Percentiles rank a stretch among this genome's conserved stretches.
Evolutionary conservation across 352 stramenopile genomes (phyloP).

Genomic region (Pythium vanterpoolii): DNA sequence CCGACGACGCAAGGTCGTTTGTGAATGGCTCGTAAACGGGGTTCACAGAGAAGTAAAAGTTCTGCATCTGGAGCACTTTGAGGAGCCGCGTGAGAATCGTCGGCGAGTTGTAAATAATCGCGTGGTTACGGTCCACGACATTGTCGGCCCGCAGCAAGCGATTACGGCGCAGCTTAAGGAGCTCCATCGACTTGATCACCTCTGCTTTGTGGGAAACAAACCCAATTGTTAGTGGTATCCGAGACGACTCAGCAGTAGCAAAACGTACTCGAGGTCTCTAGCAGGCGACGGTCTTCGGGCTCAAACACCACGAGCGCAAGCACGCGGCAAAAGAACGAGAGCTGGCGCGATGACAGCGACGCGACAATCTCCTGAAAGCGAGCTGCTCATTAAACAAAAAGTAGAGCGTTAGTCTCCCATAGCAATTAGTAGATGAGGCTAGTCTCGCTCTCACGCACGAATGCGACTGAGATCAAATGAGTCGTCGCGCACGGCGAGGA

Average conservation of each 20-base stretch:
- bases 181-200: constrained; percentile 92
- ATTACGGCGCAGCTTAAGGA: constrained; percentile 85
- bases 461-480: constrained; percentile 77
- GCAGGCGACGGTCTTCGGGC: constrained; percentile 90
- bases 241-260: too few species aligned
- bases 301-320: constrained; percentile 95
- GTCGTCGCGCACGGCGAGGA: constrained; percentile 85
- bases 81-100: constrained; percentile 73
- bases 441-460: constrained; percentile 43
- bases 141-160: constrained; percentile 77
- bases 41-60: constrained; percentile 84
- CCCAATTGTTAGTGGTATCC: too few species aligned
- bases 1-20: constrained; percentile 73
- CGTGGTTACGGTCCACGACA: constrained; percentile 92
- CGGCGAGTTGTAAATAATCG: constrained; percentile 86
- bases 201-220: constrained; percentile 34
- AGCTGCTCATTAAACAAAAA: constrained; percentile 35
- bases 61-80: constrained; percentile 74
- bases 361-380: constrained; percentile 89
- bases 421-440: not conserved
- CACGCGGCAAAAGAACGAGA: constrained; percentile 96
- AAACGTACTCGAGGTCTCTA: constrained; percentile 87
- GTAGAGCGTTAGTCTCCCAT: not conserved
- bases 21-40: constrained; percentile 81
- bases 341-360: constrained; percentile 87